phyloP scores from a whole-genome alignment of 257 asterid species.

The Solanum verrucosum region DNA sequence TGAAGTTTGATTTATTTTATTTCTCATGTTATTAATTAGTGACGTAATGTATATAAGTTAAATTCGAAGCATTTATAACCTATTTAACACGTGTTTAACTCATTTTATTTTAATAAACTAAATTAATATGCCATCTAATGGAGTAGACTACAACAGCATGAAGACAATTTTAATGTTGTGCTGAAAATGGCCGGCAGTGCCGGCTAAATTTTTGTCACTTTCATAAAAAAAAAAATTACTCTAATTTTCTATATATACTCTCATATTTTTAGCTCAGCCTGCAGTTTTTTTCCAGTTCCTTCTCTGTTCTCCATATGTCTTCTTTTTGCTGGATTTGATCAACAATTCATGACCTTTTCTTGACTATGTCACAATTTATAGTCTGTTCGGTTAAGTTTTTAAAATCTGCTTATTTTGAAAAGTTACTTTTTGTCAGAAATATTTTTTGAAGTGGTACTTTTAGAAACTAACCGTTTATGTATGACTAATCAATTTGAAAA shows the following conservation, averaged over 20 bases:
- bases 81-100: not conserved
- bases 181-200: constrained; percentile 13
- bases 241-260: not conserved
- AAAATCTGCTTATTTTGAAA: not conserved
- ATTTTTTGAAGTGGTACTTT: not conserved
- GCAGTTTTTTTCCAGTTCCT: not conserved
- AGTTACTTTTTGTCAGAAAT: not conserved
- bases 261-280: not conserved
- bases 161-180: not conserved
- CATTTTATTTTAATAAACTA: not conserved
- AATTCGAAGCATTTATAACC: not conserved
- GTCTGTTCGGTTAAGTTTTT: not conserved
- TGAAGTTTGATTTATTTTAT: not conserved
- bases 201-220: constrained; percentile 15
- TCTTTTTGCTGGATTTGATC: constrained; percentile 1
- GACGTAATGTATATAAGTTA: not conserved
- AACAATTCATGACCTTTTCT: constrained; percentile 22
- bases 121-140: not conserved
- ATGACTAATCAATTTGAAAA: not conserved
- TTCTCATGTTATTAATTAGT: not conserved
- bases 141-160: not conserved
- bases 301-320: not conserved
- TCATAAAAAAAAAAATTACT: not conserved
- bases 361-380: constrained; percentile 1
- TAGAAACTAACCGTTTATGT: not conserved